These are phyloP conservation scores for Aspergillus glaucus DNA, from an alignment of 2,329 filamentous ascomycete genomes.

Conservation along the genomic window DNA sequence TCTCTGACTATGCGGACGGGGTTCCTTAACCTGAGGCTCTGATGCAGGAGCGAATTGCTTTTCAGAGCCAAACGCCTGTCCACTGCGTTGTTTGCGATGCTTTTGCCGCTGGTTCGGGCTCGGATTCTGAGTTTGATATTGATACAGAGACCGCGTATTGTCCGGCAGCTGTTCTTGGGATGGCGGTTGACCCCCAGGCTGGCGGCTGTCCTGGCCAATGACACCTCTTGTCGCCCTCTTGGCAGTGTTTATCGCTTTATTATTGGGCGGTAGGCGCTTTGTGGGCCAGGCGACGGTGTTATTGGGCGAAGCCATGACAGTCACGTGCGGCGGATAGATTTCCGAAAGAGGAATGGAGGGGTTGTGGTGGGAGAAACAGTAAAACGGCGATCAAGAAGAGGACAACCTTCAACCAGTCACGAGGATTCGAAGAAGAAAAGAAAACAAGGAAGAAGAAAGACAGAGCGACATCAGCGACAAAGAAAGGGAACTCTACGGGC, in stretches of 20 bases:
- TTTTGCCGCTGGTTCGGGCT: background rate
- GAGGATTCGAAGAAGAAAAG: background rate
- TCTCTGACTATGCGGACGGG: conserved; percentile 11
- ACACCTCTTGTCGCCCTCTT: background rate
- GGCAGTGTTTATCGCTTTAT: background rate
- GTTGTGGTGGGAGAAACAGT: conserved; percentile 1
- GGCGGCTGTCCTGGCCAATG: background rate
- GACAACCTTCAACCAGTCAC: background rate
- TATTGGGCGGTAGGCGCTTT: conserved; percentile 10
- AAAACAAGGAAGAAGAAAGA: conserved; percentile 1
- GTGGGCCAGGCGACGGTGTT: conserved; percentile 4
- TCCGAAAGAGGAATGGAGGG: conserved; percentile 5
- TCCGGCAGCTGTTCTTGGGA: background rate
- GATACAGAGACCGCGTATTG: background rate
- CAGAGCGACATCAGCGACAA: background rate
- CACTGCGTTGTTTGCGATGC: background rate
- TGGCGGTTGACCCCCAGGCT: background rate
- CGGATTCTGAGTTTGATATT: background rate
- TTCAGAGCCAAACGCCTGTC: background rate
- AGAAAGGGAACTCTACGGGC: background rate
- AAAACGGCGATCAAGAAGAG: background rate
- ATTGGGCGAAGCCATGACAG: conserved; percentile 15
- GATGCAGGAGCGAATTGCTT: background rate
- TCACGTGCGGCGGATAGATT: background rate
- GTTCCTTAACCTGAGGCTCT: background rate